These are phyloP conservation scores for Neocatenulostroma microsporum DNA, from an alignment of 2,329 filamentous ascomycete genomes.

Conservation along the genomic window DNA sequence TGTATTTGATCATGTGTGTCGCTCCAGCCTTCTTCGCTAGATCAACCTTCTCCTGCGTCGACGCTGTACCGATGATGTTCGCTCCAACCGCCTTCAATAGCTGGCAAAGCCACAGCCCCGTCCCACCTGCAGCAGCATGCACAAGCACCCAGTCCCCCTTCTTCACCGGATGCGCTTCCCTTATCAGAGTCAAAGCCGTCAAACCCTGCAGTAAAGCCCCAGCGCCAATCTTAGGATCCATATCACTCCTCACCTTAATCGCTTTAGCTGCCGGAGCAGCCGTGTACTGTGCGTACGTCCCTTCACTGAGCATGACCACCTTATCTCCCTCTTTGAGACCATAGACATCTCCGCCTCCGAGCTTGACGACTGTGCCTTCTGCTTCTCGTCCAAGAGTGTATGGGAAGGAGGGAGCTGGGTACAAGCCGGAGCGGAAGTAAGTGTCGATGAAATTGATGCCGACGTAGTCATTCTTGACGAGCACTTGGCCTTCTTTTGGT, in stretches of 20 bases:
- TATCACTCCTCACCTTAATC: constrained; percentile 54
- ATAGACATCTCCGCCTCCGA: constrained; percentile 45
- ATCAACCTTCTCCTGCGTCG: constrained; percentile 62
- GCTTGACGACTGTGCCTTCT: constrained; percentile 59
- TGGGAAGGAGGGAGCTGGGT: constrained; percentile 60
- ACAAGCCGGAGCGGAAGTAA: constrained; percentile 84
- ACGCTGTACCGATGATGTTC: constrained; percentile 70
- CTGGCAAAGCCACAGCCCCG: constrained; percentile 68
- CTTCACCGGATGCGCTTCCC: constrained; percentile 63
- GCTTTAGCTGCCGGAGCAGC: constrained; percentile 47
- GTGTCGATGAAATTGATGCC: constrained; percentile 89
- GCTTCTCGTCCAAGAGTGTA: constrained; percentile 74
- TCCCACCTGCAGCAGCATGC: constrained; percentile 78
- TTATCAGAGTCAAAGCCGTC: constrained; percentile 70
- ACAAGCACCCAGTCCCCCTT: constrained; percentile 74
- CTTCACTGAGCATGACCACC: constrained; percentile 59
- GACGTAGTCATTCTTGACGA: constrained; percentile 71
- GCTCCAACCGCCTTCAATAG: constrained; percentile 65
- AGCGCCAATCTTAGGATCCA: constrained; percentile 56
- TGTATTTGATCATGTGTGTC: constrained; percentile 63
- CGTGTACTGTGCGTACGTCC: constrained; percentile 54
- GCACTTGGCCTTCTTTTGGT: constrained; percentile 60
- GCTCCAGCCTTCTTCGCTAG: constrained; percentile 65
- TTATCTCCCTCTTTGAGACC: constrained; percentile 59
- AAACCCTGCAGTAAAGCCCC: constrained; percentile 72